Percentiles rank a stretch among this genome's conserved stretches.
phyloP scores from a whole-genome alignment of 208 protist genomes.

The Endotrypanum monterogeii region DNA sequence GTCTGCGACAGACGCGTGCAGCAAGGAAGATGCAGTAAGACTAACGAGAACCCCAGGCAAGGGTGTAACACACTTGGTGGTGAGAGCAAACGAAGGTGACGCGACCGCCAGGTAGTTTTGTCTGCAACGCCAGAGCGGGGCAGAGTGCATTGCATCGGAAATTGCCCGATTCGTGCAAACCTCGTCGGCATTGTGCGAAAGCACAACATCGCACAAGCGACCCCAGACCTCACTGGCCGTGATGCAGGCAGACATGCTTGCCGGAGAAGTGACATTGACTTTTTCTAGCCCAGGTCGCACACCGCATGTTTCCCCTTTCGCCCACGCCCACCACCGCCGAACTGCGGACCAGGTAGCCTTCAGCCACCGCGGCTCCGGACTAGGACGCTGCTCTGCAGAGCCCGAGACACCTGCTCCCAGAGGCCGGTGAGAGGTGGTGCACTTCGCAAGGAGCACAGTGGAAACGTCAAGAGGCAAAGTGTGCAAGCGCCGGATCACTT shows the following conservation, averaged over 20 bases:
- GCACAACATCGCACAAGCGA: constrained; percentile 12
- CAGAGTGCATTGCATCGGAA: neutral
- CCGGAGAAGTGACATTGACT: neutral
- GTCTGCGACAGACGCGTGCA: constrained; percentile 20
- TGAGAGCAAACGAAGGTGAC: neutral
- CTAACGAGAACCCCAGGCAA: constrained; percentile 13
- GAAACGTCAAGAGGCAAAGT: constrained; percentile 10
- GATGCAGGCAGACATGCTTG: constrained; percentile 10
- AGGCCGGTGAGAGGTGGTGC: neutral
- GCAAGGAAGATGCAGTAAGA: constrained; percentile 15
- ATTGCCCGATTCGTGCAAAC: neutral
- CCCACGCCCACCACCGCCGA: neutral
- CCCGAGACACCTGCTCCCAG: neutral
- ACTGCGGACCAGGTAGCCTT: neutral
- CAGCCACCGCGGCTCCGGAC: neutral
- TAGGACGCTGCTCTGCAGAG: neutral
- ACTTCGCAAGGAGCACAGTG: constrained; percentile 1
- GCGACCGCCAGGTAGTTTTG: constrained; percentile 4
- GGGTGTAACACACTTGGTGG: neutral
- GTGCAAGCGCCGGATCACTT: constrained; percentile 11
- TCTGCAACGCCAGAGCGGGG: constrained; percentile 15
- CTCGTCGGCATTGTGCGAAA: neutral
- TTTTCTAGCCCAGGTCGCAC: neutral
- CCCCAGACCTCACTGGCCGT: constrained; percentile 25
- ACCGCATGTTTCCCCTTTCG: neutral